Conservation (phyloP, 192 early-diverging fungal species). For the Linnemannia exigua region DNA sequence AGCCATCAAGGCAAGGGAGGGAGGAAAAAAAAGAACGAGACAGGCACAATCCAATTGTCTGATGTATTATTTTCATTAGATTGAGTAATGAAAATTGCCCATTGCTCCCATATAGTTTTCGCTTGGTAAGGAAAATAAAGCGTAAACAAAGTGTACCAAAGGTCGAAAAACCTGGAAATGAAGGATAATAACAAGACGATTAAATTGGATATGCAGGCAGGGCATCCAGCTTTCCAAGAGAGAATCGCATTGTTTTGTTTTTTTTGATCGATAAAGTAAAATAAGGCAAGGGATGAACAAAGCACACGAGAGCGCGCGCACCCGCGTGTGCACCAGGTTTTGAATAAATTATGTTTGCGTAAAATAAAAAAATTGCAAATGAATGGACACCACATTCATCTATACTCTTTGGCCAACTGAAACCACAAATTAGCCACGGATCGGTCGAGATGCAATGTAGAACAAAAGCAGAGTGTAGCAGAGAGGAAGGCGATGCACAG, state of each 20-base stretch:
- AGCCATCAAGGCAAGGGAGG: not conserved
- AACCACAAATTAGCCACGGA: not conserved
- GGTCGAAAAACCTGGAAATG: not conserved
- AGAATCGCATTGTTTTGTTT: not conserved
- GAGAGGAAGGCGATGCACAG: not conserved
- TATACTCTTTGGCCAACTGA: not conserved
- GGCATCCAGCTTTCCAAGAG: no score
- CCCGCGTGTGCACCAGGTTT: not conserved
- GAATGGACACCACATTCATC: not conserved
- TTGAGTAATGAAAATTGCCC: not conserved
- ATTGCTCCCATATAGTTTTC: not conserved
- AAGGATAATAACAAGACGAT: not conserved
- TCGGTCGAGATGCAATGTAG: not conserved
- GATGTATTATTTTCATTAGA: not conserved
- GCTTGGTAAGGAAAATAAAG: not conserved
- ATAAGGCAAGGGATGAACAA: not conserved
- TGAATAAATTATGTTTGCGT: not conserved
- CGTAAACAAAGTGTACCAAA: not conserved
- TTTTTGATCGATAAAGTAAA: slow-evolving; percentile 7
- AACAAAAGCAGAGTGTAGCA: not conserved
- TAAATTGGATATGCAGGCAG: no score
- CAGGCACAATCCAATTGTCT: not conserved
- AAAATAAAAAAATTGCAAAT: not conserved
- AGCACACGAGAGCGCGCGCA: not conserved
- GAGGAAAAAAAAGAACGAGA: not conserved